A percentile compares a stretch with the other conserved stretches of the same genome.
Evolutionary conservation across 2,329 filamentous ascomycete genomes (phyloP).

Genomic region (Ilyonectria mors-panacis): DNA sequence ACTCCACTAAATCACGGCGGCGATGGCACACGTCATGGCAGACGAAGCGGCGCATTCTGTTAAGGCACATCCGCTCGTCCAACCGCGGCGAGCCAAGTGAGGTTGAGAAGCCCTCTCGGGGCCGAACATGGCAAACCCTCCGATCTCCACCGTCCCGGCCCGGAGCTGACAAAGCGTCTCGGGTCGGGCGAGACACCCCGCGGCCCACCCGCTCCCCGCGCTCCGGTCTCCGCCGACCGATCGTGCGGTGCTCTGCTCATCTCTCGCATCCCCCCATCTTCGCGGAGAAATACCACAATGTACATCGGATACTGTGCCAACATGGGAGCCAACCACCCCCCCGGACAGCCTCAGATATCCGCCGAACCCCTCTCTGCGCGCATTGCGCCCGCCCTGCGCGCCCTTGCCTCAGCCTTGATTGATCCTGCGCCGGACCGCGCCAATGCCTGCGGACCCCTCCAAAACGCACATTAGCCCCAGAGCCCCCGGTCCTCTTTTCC

Average conservation of each 20-base stretch:
- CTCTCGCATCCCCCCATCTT: not conserved
- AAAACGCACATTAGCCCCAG: not conserved
- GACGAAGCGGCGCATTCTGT: not conserved
- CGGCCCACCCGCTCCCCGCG: not conserved
- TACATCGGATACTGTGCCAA: not conserved
- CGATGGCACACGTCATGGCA: not conserved
- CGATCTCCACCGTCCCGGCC: not conserved
- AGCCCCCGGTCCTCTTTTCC: not conserved
- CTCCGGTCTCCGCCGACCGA: not conserved
- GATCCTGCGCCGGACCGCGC: not conserved
- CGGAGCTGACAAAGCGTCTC: conserved; percentile 1
- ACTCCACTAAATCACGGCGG: not conserved
- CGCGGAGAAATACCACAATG: conserved; percentile 10
- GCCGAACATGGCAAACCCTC: not conserved
- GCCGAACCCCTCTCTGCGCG: not conserved
- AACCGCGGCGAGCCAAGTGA: not conserved
- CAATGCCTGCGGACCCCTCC: not conserved
- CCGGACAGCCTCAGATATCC: not conserved
- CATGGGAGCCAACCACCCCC: not conserved
- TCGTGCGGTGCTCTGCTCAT: not conserved
- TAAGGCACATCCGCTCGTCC: not conserved
- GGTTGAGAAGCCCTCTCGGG: not conserved
- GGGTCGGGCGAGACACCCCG: conserved; percentile 11
- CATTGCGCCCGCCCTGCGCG: not conserved
- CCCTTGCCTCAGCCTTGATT: not conserved